Conservation (phyloP, 352 stramenopile genomes). For the Globisporangium emineosum region DNA sequence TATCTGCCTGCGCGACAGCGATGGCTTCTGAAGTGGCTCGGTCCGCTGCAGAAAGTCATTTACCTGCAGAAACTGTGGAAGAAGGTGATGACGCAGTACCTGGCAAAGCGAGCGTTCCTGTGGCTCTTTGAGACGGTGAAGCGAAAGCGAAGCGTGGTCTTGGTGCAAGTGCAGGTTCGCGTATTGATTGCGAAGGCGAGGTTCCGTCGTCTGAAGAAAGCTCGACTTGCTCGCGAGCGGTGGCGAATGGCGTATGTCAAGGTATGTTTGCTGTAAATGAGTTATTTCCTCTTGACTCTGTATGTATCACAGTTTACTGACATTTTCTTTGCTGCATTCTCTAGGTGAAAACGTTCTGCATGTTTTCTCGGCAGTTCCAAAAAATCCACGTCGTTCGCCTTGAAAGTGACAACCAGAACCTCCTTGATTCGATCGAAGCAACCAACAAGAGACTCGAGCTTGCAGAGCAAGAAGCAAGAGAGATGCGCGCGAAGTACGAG, state of each 20-base stretch:
- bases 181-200: constrained; percentile 63
- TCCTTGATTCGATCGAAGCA: constrained; percentile 37
- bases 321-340: constrained; percentile 1
- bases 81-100: constrained; percentile 69
- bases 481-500: constrained; percentile 49
- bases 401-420: constrained; percentile 58
- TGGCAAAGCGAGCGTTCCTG: constrained; percentile 78
- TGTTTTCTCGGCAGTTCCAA: constrained; percentile 60
- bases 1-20: constrained; percentile 60
- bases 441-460: constrained; percentile 38
- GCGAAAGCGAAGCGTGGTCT: constrained; percentile 55
- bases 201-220: constrained; percentile 62
- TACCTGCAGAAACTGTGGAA: constrained; percentile 87
- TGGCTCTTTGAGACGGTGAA: constrained; percentile 69
- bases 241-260: constrained; percentile 72
- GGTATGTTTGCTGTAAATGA: constrained; percentile 23
- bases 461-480: constrained; percentile 43
- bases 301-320: too few species aligned
- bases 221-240: constrained; percentile 55
- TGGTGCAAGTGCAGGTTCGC: constrained; percentile 65
- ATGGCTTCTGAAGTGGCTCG: constrained; percentile 85
- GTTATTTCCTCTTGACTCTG: constrained; percentile 17
- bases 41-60: constrained; percentile 73
- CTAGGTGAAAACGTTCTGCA: constrained; percentile 35
- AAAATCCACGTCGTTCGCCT: constrained; percentile 71